Conservation (phyloP, 768 basidiomycete species). For the Trametes coccinea region DNA sequence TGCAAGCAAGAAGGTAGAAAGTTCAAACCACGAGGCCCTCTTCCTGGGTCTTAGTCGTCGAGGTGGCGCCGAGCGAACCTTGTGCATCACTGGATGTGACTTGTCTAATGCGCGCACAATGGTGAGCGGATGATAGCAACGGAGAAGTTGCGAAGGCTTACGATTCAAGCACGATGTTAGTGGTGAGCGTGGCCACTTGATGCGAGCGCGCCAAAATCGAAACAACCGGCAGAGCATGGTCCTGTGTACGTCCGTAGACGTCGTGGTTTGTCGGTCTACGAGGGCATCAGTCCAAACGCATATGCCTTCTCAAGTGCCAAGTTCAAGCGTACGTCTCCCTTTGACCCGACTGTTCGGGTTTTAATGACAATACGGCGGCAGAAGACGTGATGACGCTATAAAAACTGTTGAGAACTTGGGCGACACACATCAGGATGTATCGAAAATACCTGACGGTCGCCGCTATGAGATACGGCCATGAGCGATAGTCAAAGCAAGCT, state of each 20-base stretch:
- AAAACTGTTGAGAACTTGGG: no score
- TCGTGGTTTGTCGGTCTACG: background rate
- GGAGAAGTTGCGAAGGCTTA: background rate
- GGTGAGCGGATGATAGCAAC: background rate
- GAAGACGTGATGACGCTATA: slow-evolving; percentile 18
- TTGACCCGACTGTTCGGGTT: background rate
- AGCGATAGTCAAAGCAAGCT: no score
- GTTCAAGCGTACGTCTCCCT: background rate
- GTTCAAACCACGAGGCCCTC: no score
- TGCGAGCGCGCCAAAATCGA: background rate
- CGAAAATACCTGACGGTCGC: slow-evolving; percentile 5
- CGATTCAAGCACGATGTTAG: slow-evolving; percentile 7
- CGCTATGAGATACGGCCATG: background rate
- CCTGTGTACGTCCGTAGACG: background rate
- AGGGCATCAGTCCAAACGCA: no score
- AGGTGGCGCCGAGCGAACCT: background rate
- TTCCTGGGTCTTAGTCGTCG: no score
- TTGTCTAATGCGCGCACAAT: background rate
- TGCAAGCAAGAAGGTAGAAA: no score
- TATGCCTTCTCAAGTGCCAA: background rate
- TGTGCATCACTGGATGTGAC: background rate
- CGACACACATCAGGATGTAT: background rate
- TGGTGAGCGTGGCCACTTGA: slow-evolving; percentile 3
- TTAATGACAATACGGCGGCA: slow-evolving; percentile 11
- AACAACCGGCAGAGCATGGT: background rate